Conservation (phyloP, 331 rosid genomes). For the Prunus yedoensis region DNA sequence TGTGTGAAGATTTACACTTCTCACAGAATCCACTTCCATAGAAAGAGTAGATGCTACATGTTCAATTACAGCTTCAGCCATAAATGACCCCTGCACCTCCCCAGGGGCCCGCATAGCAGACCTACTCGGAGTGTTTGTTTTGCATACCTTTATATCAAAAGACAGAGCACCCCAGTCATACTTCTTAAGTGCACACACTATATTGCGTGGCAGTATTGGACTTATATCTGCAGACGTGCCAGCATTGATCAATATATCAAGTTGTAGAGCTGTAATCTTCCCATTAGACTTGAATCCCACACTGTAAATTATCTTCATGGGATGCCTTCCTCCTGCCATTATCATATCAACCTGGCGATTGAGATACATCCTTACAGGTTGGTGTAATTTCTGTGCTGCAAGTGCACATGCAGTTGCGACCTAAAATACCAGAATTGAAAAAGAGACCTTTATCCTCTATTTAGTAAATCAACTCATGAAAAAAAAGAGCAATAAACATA, state of each 20-base stretch:
- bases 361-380: conserved; percentile 77
- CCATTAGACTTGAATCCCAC: conserved; percentile 87
- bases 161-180: conserved; percentile 92
- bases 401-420: conserved; percentile 84
- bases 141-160: conserved; percentile 81
- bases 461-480: neutral
- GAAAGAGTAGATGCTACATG: conserved; percentile 77
- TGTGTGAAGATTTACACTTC: conserved; percentile 76
- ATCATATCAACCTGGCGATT: conserved; percentile 90
- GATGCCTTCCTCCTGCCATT: conserved; percentile 97
- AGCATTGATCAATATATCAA: conserved; percentile 73
- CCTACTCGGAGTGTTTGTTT: conserved; percentile 73
- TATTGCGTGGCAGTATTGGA: conserved; percentile 52
- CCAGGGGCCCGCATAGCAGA: conserved; percentile 99
- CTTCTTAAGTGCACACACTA: conserved; percentile 59
- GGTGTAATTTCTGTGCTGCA: conserved; percentile 70
- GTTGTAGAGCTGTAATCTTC: conserved; percentile 78
- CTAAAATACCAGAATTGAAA: conserved; percentile 34
- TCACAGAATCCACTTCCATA: conserved; percentile 65
- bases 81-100: conserved; percentile 82
- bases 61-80: conserved; percentile 88
- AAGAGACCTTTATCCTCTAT: neutral
- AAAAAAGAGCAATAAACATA: neutral
- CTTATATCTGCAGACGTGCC: conserved; percentile 72
- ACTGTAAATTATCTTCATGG: conserved; percentile 78